Conservation (phyloP, 345 rosid species). For the Nephelium lappaceum region DNA sequence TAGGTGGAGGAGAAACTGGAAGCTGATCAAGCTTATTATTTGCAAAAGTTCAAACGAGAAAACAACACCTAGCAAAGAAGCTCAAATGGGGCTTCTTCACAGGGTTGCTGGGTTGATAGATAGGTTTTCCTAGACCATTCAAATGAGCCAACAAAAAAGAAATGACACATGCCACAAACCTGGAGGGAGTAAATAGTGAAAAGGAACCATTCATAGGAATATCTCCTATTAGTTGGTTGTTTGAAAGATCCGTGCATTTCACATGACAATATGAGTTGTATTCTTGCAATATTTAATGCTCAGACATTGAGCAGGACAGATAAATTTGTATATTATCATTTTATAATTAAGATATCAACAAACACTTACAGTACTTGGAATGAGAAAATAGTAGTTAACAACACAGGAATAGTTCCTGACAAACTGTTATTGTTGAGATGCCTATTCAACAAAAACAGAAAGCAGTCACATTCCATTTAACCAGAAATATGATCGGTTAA, state of each 20-base stretch:
- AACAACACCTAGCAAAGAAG: constrained; percentile 29
- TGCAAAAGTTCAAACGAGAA: constrained; percentile 55
- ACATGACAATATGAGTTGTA: constrained; percentile 18
- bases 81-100: background rate
- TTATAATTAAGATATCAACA: background rate
- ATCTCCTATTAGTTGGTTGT: constrained; percentile 63
- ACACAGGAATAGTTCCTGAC: constrained; percentile 58
- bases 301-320: background rate
- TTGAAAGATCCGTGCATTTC: constrained; percentile 80
- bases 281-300: constrained; percentile 3
- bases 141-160: background rate
- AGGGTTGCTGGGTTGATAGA: background rate
- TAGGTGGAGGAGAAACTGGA: constrained; percentile 57
- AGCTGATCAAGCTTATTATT: constrained; percentile 31
- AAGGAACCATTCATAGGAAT: constrained; percentile 83
- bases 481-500: constrained; percentile 8
- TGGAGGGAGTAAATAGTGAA: constrained; percentile 66
- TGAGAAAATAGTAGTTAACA: constrained; percentile 42
- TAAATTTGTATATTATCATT: background rate
- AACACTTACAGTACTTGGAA: constrained; percentile 82
- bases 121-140: constrained; percentile 15
- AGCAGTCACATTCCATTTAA: constrained; percentile 12
- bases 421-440: constrained; percentile 79
- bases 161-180: constrained; percentile 44
- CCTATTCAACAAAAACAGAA: constrained; percentile 40